Conservation (phyloP, 306 rosid species). For the Morella rubra region DNA sequence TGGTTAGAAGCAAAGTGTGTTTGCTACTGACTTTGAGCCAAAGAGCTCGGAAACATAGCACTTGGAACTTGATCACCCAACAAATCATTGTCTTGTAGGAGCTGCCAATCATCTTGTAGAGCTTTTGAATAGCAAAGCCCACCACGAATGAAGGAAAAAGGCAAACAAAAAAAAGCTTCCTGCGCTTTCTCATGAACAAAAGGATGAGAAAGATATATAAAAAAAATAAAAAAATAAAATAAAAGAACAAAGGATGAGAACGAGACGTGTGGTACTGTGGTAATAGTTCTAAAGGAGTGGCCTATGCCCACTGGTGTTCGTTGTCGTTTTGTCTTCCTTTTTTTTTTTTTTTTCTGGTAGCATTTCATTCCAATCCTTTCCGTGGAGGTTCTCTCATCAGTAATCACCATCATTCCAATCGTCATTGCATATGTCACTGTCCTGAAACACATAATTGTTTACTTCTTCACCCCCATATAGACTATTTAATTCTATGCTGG, state of each 20-base stretch:
- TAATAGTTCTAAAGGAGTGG: not conserved
- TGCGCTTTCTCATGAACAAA: not conserved
- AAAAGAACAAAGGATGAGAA: not conserved
- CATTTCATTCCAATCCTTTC: not conserved
- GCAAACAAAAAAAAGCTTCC: no score
- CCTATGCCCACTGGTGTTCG: not conserved
- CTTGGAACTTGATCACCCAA: not conserved
- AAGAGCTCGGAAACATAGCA: not conserved
- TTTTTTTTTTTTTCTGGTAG: not conserved
- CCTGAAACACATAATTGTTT: not conserved
- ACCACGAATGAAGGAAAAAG: no score
- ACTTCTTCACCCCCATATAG: no score
- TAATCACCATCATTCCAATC: not conserved
- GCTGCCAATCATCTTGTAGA: not conserved
- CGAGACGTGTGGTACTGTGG: not conserved
- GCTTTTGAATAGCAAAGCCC: not conserved
- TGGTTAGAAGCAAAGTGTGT: no score
- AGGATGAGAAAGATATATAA: not conserved
- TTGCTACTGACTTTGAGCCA: not conserved
- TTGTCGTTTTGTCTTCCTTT: not conserved
- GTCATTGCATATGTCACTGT: slow-evolving; percentile 19
- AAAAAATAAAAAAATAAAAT: no score
- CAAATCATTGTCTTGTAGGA: not conserved
- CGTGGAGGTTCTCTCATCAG: not conserved
- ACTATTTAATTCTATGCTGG: no score